These are phyloP conservation scores for Penicillium digitatum DNA, from an alignment of 2,329 filamentous ascomycete genomes.

Conservation along the genomic window DNA sequence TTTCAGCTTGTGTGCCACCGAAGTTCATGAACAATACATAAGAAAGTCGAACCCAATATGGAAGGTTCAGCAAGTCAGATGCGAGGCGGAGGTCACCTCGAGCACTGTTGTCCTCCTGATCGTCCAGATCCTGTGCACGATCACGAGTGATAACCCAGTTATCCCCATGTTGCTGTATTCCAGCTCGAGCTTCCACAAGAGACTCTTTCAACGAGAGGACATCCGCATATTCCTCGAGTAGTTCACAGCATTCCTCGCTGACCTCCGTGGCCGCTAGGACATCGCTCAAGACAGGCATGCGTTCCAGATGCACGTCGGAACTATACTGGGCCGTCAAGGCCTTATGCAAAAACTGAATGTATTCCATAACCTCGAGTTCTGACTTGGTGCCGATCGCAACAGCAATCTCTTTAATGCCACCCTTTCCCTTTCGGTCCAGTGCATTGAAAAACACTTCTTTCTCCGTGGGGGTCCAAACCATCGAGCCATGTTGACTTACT, in stretches of 20 bases:
- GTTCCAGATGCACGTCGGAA: conserved; percentile 32
- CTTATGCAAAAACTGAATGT: conserved; percentile 60
- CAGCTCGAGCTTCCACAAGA: conserved; percentile 56
- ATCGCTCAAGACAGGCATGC: conserved; percentile 49
- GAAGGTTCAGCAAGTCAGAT: conserved; percentile 55
- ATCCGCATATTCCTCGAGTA: conserved; percentile 66
- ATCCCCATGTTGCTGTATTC: conserved; percentile 58
- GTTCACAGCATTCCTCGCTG: conserved; percentile 59
- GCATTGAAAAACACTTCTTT: conserved; percentile 67
- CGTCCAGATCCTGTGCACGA: conserved; percentile 30
- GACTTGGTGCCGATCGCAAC: conserved; percentile 65
- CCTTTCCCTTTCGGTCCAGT: conserved; percentile 60
- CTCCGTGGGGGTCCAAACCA: conserved; percentile 66
- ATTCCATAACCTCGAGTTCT: conserved; percentile 67
- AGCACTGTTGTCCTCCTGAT: conserved; percentile 24
- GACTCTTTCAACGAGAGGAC: conserved; percentile 63
- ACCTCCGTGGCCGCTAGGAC: conserved; percentile 71
- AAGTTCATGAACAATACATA: conserved; percentile 71
- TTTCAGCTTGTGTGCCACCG: conserved; percentile 51
- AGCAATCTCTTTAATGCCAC: conserved; percentile 61
- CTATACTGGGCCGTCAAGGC: conserved; percentile 44
- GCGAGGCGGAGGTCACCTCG: conserved; percentile 46
- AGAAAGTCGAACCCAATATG: conserved; percentile 61
- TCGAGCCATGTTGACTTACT: conserved; percentile 62
- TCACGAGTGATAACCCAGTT: conserved; percentile 60